Evolutionary conservation across 768 basidiomycete species (phyloP).

Genomic region (Rhizopogon vinicolor): DNA sequence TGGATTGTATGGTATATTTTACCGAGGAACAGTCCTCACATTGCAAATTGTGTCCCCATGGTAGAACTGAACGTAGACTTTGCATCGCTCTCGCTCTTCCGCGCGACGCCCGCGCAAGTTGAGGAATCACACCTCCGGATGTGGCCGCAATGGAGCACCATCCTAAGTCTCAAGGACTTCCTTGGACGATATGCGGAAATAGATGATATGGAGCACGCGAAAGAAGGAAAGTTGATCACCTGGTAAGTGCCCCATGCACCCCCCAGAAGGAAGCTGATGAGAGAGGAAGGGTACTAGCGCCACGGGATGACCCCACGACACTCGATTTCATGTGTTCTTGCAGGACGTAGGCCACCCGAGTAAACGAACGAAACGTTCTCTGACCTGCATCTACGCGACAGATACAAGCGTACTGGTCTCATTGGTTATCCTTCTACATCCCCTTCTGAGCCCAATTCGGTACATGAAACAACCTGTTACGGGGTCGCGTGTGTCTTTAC

Average conservation of each 20-base stretch:
- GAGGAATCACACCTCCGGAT: too few species aligned
- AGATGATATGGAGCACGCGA: too few species aligned
- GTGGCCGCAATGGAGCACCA: too few species aligned
- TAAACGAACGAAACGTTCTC: conserved; percentile 37
- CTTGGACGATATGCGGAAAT: too few species aligned
- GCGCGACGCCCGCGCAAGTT: conserved; percentile 43
- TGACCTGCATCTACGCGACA: conserved; percentile 9
- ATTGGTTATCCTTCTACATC: conserved; percentile 20
- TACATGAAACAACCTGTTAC: conserved; percentile 40
- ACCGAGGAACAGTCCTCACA: neutral
- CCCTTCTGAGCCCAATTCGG: neutral
- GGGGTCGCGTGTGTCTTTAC: conserved; percentile 57
- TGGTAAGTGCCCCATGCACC: conserved; percentile 33
- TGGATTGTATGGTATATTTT: too few species aligned
- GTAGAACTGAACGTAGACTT: conserved; percentile 6
- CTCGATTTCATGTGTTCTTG: conserved; percentile 57
- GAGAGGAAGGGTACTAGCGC: conserved; percentile 50
- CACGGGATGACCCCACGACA: conserved; percentile 37
- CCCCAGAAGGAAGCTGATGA: neutral
- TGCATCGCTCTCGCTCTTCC: conserved; percentile 36
- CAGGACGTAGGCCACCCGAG: too few species aligned
- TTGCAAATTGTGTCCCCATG: neutral
- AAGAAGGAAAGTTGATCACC: conserved; percentile 40
- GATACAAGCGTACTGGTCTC: conserved; percentile 29
- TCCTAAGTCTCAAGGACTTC: too few species aligned